Evolutionary conservation across 2,329 filamentous ascomycete species (phyloP), one percentile per base, ranked within the genome.

Genomic region (Orbilia quercus): DNA sequence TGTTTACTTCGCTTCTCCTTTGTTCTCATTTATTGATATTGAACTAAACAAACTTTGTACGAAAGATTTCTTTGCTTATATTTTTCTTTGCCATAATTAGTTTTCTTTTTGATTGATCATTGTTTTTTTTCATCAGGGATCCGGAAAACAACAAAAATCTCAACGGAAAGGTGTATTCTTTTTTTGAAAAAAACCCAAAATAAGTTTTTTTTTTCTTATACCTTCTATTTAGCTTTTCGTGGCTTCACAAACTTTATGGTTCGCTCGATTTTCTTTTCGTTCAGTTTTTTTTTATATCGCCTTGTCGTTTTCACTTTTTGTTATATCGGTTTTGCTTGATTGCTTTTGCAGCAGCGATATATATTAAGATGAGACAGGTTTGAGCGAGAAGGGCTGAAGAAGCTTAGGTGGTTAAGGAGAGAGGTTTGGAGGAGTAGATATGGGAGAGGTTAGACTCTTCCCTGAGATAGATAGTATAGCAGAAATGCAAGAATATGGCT

Each of bases 1-100:
- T 74, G 77, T 77, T 75, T 57, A 69, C 67, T 76, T 73, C 66
- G 72, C 62, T 78, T 75, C 75, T 76, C 76, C 40, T 72, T 45
- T 78, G 60, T 65, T 65, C 47, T 51, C 28, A 48, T 36, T n/a
- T n/a, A n/a, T n/a, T n/a, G n/a, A n/a, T 53, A 36, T 36, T n/a
- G 45, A 50, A 28, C 38, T 54, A 54, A 45, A n/a, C n/a, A n/a
- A n/a, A n/a, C n/a, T 45, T 45, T 73, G 62, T 66, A 67, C 53
- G 63, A 67, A 67, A 67, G 44, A 67, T 66, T 67, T 44, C 42
- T 60, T 70, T 73, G 9, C 9, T 31, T 9, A 9, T 31, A n/a
- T 31, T 31, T 5, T 31, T 31, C 28, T 31, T 9, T 31, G 5
- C 9, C 9, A 31, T 70, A 31, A 48, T 73, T 75, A 64, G 57